Percentiles rank a stretch among this genome's conserved stretches.
Conservation (phyloP, 177 flowering plant species). For the Telopea speciosissima region DNA sequence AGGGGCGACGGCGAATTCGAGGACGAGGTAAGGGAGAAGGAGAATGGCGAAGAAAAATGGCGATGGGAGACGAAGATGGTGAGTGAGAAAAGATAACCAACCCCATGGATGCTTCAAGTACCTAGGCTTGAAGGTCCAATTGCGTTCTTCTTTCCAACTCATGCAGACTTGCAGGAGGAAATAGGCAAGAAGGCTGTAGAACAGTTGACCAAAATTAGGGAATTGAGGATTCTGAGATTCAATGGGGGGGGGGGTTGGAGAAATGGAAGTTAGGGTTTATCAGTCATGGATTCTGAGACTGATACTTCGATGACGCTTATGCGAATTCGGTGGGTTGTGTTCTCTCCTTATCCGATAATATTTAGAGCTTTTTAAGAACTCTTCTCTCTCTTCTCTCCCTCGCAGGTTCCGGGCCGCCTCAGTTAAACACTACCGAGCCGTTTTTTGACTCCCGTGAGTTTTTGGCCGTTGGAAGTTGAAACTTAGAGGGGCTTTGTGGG, state of each 20-base stretch:
- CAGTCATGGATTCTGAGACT: conserved; percentile 1
- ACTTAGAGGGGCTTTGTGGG: too few species aligned
- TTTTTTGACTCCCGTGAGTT: too few species aligned
- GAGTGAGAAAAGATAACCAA: conserved; percentile 29
- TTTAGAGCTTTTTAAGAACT: not conserved
- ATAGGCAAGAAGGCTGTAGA: not conserved
- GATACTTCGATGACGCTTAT: not conserved
- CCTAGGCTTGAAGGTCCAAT: conserved; percentile 27
- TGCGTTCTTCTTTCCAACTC: conserved; percentile 31
- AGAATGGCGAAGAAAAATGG: conserved; percentile 18
- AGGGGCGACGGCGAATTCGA: conserved; percentile 30
- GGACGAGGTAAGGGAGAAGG: conserved; percentile 20
- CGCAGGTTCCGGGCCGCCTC: not conserved
- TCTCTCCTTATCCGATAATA: not conserved
- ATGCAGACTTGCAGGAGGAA: conserved; percentile 37
- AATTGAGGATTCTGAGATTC: not conserved
- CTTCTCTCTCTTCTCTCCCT: not conserved
- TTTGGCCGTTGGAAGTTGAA: too few species aligned
- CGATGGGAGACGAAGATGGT: conserved; percentile 15
- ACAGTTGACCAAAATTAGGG: not conserved
- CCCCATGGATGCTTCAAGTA: conserved; percentile 46
- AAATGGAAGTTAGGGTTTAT: conserved; percentile 1
- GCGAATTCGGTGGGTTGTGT: not conserved
- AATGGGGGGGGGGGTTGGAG: too few species aligned
- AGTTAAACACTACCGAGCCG: too few species aligned